Percentiles rank a stretch among this genome's conserved stretches.
Conservation (phyloP, 805 yeast species). For the Metschnikowia lochheadii region DNA sequence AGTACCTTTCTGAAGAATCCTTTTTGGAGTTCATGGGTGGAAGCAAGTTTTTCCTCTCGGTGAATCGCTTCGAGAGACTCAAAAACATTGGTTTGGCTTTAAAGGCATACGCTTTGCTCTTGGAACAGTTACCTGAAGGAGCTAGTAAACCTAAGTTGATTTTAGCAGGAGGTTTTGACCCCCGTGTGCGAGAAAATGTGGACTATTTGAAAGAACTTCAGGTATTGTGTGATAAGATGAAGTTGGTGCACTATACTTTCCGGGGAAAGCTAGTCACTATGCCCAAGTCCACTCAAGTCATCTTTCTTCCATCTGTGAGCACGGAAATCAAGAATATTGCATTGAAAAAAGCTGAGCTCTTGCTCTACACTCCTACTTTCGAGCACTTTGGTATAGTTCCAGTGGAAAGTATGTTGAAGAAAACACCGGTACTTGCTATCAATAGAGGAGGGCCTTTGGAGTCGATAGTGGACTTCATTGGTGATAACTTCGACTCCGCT, state of each 20-base stretch:
- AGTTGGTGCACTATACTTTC: slow-evolving; percentile 45
- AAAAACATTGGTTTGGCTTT: slow-evolving; percentile 81
- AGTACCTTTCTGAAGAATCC: slow-evolving; percentile 23
- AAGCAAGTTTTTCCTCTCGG: slow-evolving; percentile 54
- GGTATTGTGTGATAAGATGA: slow-evolving; percentile 40
- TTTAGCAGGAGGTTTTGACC: slow-evolving; percentile 90
- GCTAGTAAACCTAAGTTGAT: slow-evolving; percentile 46
- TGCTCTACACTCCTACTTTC: slow-evolving; percentile 82
- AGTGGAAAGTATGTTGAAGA: slow-evolving; percentile 83
- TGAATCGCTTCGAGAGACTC: slow-evolving; percentile 86
- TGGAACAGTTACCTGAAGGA: slow-evolving; percentile 26
- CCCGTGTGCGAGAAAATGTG: slow-evolving; percentile 69
- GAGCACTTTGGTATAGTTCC: slow-evolving; percentile 99
- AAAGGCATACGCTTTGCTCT: slow-evolving; percentile 52
- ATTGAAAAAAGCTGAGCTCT: slow-evolving; percentile 50
- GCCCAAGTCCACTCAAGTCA: slow-evolving; percentile 43
- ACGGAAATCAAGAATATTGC: slow-evolving; percentile 61
- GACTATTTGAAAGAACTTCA: slow-evolving; percentile 62
- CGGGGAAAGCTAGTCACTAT: slow-evolving; percentile 35
- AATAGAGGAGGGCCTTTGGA: slow-evolving; percentile 93
- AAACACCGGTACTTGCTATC: slow-evolving; percentile 81
- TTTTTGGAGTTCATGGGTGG: slow-evolving; percentile 33
- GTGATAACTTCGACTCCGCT: slow-evolving; percentile 30
- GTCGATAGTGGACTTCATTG: slow-evolving; percentile 46
- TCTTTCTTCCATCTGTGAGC: slow-evolving; percentile 80